Base-by-base conservation (phyloP, 2,329 filamentous ascomycete genomes). In the Aphanoascus verrucosus region DNA sequence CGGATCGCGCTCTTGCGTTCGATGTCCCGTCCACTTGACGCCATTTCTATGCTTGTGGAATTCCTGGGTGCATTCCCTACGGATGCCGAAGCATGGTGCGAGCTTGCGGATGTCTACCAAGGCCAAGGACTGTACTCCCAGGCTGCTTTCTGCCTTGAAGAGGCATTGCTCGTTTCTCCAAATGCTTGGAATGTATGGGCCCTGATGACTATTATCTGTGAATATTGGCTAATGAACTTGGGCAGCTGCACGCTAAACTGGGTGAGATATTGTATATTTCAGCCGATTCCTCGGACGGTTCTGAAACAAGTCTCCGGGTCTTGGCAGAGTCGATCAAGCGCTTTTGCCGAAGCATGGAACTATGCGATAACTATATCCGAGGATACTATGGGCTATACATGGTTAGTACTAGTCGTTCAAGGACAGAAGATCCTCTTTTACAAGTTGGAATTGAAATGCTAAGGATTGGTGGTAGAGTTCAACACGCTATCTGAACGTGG, bases 301-400 rank as follows among this genome's bases (percentile, higher is more conserved):
- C 64, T 28, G 71, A 68, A 12, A 63, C 65, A 43, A 58, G 66
- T 42, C 54, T 67, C 54, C 72, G 77, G 65, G 74, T 80, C 61
- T 72, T 93, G 52, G 75, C 79, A 42, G 86, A 90, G 65, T 83
- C 88, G 4, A 69, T 95, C 52, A 86, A 88, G 65, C 82, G 90
- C 59, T 97, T 94, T 70, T 87, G 85, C 66, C 81, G 93, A 62
- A 93, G 89, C 64, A 81, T 97, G 59, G 93, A 98, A 72, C 79
- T 98, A 50, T 97, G 93, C 64, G 87, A 96, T 62, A 83, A 89
- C 65, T 97, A 96, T 66, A 70, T 97, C 57, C 82, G 93, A 57
- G 93, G 90, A 1, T 94, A 89, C 67, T 97, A 95, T 69, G 93
- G 93, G 5, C 73, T 98, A 56, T 93, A 91, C 67, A 68, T 90